Evolutionary conservation across 306 rosid genomes (phyloP).

Genomic region (Ziziphus jujuba): DNA sequence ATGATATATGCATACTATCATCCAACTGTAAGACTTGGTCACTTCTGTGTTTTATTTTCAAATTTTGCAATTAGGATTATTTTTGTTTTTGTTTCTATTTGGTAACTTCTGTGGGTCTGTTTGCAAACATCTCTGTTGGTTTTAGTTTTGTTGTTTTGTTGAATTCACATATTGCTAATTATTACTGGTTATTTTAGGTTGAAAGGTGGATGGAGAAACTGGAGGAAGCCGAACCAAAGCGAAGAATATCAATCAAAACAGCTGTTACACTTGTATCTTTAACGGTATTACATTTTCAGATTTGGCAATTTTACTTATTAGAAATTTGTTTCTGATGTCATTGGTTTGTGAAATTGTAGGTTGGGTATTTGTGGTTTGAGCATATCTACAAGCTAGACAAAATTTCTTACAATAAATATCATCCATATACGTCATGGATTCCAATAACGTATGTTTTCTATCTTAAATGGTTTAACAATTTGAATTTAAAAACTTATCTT

Average conservation of each 20-base stretch:
- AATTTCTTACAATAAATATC: slow-evolving; percentile 78
- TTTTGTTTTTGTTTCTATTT: background rate
- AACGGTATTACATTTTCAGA: slow-evolving; percentile 45
- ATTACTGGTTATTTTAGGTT: slow-evolving; percentile 46
- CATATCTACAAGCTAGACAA: slow-evolving; percentile 87
- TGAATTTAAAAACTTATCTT: slow-evolving; percentile 13
- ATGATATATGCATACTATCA: slow-evolving; percentile 96
- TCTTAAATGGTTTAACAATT: slow-evolving; percentile 16
- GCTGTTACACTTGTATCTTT: slow-evolving; percentile 51
- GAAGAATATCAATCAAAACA: slow-evolving; percentile 73
- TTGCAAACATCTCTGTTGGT: slow-evolving; percentile 2
- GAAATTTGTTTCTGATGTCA: slow-evolving; percentile 18
- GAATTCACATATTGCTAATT: slow-evolving; percentile 23
- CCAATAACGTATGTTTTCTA: slow-evolving; percentile 81
- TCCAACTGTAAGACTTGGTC: slow-evolving; percentile 73
- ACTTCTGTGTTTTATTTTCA: slow-evolving; percentile 17
- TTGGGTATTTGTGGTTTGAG: slow-evolving; percentile 88
- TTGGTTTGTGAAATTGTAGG: slow-evolving; percentile 42
- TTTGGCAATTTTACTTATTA: slow-evolving; percentile 12
- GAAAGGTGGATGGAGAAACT: slow-evolving; percentile 96
- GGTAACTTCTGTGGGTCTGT: slow-evolving; percentile 17
- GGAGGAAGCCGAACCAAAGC: slow-evolving; percentile 80
- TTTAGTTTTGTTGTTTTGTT: slow-evolving; percentile 6
- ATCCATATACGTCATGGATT: slow-evolving; percentile 98
- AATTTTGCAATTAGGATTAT: background rate